Conservation (phyloP, 805 yeast genomes). For the Yarrowia osloensis region DNA sequence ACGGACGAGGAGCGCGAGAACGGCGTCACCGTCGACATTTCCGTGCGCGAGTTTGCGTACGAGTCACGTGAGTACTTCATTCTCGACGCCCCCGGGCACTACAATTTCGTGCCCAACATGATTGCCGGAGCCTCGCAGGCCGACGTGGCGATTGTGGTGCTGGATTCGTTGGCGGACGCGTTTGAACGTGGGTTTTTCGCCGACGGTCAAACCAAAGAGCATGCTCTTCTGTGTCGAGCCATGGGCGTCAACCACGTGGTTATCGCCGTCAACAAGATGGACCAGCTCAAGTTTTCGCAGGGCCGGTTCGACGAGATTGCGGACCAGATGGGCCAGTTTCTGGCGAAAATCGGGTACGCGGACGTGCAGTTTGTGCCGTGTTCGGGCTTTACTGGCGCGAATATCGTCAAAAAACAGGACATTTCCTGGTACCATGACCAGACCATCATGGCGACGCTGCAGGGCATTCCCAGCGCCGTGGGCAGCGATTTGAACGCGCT, state of each 20-base stretch:
- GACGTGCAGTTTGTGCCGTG: constrained; percentile 61
- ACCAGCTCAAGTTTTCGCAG: constrained; percentile 59
- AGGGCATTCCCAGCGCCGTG: constrained; percentile 35
- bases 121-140: constrained; percentile 82
- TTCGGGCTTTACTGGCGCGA: constrained; percentile 68
- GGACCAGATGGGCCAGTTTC: constrained; percentile 52
- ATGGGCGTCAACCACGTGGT: constrained; percentile 64
- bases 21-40: constrained; percentile 79
- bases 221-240: constrained; percentile 64
- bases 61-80: constrained; percentile 58
- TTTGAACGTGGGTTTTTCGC: constrained; percentile 68
- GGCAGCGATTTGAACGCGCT: constrained; percentile 47
- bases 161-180: constrained; percentile 65
- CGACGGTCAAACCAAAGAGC: constrained; percentile 80
- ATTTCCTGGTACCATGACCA: constrained; percentile 52
- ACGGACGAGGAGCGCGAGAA: constrained; percentile 71
- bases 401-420: constrained; percentile 53
- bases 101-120: constrained; percentile 82
- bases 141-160: constrained; percentile 69
- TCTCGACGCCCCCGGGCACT: constrained; percentile 84
- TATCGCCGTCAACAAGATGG: constrained; percentile 72
- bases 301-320: constrained; percentile 55
- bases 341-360: constrained; percentile 55
- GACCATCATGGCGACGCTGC: constrained; percentile 47
- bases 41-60: constrained; percentile 68